Conservation (phyloP, 352 stramenopile species). For the Discostella stelligera region DNA sequence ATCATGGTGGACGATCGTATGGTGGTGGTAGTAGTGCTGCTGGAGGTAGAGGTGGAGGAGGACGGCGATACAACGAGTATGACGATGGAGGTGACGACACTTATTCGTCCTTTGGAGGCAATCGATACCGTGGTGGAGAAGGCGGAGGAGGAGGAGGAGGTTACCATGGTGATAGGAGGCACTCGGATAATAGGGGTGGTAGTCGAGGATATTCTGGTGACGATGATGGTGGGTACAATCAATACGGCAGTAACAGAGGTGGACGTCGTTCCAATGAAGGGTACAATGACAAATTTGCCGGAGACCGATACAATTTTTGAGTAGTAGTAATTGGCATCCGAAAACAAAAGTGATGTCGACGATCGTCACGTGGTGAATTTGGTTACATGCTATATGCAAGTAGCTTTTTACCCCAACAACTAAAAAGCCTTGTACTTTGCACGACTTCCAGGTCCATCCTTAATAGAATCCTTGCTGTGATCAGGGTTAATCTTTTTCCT, state of each 20-base stretch:
- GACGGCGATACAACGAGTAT: not conserved
- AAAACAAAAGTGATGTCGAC: too few relatives aligned
- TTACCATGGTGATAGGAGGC: slow-evolving; percentile 4
- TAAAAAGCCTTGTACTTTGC: too few relatives aligned
- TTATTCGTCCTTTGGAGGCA: slow-evolving; percentile 28
- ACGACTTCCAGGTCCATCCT: too few relatives aligned
- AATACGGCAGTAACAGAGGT: slow-evolving; percentile 1
- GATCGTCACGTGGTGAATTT: too few relatives aligned
- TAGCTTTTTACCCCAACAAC: too few relatives aligned
- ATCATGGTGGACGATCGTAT: not conserved
- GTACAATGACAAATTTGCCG: slow-evolving; percentile 43
- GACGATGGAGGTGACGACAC: slow-evolving; percentile 18
- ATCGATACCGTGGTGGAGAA: slow-evolving; percentile 5
- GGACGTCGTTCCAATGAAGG: slow-evolving; percentile 10
- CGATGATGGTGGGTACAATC: slow-evolving; percentile 7
- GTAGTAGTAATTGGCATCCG: not conserved
- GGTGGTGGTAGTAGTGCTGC: slow-evolving; percentile 10
- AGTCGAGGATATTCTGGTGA: slow-evolving; percentile 1
- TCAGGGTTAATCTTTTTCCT: too few relatives aligned
- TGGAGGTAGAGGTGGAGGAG: not conserved
- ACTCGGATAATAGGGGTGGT: not conserved
- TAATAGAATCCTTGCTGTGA: too few relatives aligned
- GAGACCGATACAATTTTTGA: slow-evolving; percentile 47
- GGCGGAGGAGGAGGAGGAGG: slow-evolving; percentile 1
- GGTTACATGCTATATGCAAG: too few relatives aligned